phyloP scores from a whole-genome alignment of 2,329 filamentous ascomycete species.

The Fonsecaea erecta region DNA sequence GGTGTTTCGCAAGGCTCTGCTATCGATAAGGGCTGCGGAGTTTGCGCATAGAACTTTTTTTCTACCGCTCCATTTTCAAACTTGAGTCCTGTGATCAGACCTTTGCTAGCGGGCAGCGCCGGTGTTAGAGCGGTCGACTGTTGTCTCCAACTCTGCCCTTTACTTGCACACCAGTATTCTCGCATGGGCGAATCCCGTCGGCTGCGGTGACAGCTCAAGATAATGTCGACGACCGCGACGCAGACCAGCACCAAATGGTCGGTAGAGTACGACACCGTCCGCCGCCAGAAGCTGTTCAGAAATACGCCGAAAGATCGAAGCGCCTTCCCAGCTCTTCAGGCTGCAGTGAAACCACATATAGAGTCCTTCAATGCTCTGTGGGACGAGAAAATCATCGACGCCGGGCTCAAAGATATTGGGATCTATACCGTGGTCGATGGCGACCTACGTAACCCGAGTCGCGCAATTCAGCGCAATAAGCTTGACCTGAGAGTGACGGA shows the following conservation, averaged over 20 bases:
- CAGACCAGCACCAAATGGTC: slow-evolving; percentile 64
- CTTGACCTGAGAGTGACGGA: slow-evolving; percentile 79
- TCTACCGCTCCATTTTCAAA: slow-evolving; percentile 3
- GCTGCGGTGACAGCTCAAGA: background rate
- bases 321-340: slow-evolving; percentile 83
- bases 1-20: background rate
- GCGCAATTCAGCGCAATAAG: slow-evolving; percentile 63
- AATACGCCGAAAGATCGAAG: slow-evolving; percentile 85
- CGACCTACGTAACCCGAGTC: slow-evolving; percentile 48
- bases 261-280: slow-evolving; percentile 81
- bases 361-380: slow-evolving; percentile 95
- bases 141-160: background rate
- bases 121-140: background rate
- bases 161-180: no score
- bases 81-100: background rate
- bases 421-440: slow-evolving; percentile 86
- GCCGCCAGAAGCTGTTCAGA: slow-evolving; percentile 85
- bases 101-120: background rate
- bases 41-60: slow-evolving; percentile 14
- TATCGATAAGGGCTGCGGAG: slow-evolving; percentile 19
- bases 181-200: background rate
- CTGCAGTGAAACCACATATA: slow-evolving; percentile 88
- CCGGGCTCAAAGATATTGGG: slow-evolving; percentile 85
- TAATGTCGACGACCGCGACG: slow-evolving; percentile 27
- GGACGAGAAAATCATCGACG: slow-evolving; percentile 72